phyloP scores from a whole-genome alignment of 2,329 filamentous ascomycete species.

The Cladosporium austrohemisphaericum region DNA sequence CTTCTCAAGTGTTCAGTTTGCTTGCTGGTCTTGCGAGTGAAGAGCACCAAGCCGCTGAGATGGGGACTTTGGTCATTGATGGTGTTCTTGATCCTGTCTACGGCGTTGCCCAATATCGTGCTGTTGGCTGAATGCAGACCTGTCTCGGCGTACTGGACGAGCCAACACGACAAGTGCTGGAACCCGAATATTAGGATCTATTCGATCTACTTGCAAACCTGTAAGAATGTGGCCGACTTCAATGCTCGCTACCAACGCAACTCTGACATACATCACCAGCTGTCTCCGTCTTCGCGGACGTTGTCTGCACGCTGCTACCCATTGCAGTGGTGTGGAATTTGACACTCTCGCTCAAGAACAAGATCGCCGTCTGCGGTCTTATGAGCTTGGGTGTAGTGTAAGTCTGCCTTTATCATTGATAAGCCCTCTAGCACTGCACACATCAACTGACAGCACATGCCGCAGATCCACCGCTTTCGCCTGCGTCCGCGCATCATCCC shows the following conservation, averaged over 20 bases:
- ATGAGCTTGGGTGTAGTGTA: constrained; percentile 26
- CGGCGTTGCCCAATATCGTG: constrained; percentile 23
- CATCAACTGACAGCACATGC: background rate
- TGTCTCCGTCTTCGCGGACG: constrained; percentile 27
- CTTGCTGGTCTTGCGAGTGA: constrained; percentile 42
- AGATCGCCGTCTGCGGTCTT: constrained; percentile 27
- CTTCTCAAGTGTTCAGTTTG: constrained; percentile 44
- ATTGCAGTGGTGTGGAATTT: constrained; percentile 27
- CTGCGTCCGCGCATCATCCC: constrained; percentile 25
- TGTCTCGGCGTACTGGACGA: constrained; percentile 26
- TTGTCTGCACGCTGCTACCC: constrained; percentile 27
- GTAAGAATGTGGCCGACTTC: constrained; percentile 11
- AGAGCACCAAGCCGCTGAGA: constrained; percentile 33
- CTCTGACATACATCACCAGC: constrained; percentile 19
- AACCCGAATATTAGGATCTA: constrained; percentile 28
- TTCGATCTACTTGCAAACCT: constrained; percentile 29
- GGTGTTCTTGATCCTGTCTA: constrained; percentile 23
- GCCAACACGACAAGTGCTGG: constrained; percentile 24
- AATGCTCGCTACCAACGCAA: background rate
- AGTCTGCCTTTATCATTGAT: background rate
- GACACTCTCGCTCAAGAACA: constrained; percentile 23
- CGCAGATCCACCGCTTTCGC: constrained; percentile 23
- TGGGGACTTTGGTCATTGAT: constrained; percentile 31
- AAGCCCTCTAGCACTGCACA: background rate
- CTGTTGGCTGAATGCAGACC: constrained; percentile 29